phyloP scores from a whole-genome alignment of 441 rosid species.

The Corymbia citriodora region DNA sequence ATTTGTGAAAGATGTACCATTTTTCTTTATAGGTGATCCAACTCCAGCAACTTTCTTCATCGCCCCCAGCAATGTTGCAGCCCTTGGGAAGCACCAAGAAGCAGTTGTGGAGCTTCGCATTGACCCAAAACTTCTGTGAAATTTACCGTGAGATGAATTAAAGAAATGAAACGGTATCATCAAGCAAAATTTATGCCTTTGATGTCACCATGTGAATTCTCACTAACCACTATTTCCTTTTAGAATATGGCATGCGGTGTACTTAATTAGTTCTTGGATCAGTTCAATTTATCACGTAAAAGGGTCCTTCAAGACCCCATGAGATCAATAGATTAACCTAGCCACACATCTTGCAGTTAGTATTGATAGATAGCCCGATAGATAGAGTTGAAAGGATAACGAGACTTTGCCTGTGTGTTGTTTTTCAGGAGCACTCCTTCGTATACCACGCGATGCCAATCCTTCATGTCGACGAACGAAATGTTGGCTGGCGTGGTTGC shows the following conservation, averaged over 20 bases:
- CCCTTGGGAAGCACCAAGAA: accelerated
- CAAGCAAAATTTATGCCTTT: too few species aligned
- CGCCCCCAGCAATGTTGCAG: accelerated
- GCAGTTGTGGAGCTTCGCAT: background rate
- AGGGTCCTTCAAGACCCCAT: background rate
- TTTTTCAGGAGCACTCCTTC: background rate
- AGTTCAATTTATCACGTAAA: background rate
- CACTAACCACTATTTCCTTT: background rate
- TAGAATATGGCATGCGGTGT: accelerated
- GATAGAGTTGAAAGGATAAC: background rate
- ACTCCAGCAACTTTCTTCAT: background rate
- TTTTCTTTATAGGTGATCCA: background rate
- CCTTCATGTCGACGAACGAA: accelerated
- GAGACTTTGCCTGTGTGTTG: accelerated
- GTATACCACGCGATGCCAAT: background rate
- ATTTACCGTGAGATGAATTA: background rate
- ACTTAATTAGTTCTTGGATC: accelerated
- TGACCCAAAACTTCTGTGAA: too few species aligned
- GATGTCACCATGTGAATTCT: accelerated
- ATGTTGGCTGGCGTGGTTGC: accelerated
- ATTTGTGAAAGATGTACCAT: too few species aligned
- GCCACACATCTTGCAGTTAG: too few species aligned
- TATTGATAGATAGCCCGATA: accelerated
- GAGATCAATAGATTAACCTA: accelerated
- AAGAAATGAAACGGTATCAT: accelerated